phyloP scores from a whole-genome alignment of 441 rosid genomes.

The Cnidoscolus chayamansa region DNA sequence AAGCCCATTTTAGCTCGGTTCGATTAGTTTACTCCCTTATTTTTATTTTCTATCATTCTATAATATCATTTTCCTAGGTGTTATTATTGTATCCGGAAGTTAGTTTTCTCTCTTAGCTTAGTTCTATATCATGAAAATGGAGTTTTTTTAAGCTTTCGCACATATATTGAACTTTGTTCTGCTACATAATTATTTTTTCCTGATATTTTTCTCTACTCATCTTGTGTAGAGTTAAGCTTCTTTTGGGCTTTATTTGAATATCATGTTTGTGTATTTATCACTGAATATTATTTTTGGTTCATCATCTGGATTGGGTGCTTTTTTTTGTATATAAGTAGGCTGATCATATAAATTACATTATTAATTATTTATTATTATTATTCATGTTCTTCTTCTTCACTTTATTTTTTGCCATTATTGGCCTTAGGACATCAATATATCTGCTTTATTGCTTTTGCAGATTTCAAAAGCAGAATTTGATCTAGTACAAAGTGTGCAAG shows the following conservation, averaged over 20 bases:
- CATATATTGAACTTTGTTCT: not conserved
- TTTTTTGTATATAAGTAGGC: not conserved
- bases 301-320: not conserved
- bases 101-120: not conserved
- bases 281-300: not conserved
- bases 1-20: no score
- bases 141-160: not conserved
- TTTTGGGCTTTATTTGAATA: not conserved
- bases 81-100: not conserved
- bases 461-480: slow-evolving; percentile 73
- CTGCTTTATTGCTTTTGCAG: slow-evolving; percentile 37
- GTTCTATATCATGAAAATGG: not conserved
- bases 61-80: not conserved
- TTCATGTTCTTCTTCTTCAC: not conserved
- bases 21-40: no score
- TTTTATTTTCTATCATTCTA: not conserved
- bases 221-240: not conserved
- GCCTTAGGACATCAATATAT: not conserved
- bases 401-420: slow-evolving; percentile 9
- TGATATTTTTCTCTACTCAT: not conserved
- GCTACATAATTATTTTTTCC: not conserved
- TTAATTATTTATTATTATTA: no score
- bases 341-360: not conserved
- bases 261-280: not conserved
- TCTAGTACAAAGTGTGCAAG: slow-evolving; percentile 76